These are phyloP conservation scores for Cercospora sp. DNA, from an alignment of 2,329 filamentous ascomycete species.

Conservation along the genomic window DNA sequence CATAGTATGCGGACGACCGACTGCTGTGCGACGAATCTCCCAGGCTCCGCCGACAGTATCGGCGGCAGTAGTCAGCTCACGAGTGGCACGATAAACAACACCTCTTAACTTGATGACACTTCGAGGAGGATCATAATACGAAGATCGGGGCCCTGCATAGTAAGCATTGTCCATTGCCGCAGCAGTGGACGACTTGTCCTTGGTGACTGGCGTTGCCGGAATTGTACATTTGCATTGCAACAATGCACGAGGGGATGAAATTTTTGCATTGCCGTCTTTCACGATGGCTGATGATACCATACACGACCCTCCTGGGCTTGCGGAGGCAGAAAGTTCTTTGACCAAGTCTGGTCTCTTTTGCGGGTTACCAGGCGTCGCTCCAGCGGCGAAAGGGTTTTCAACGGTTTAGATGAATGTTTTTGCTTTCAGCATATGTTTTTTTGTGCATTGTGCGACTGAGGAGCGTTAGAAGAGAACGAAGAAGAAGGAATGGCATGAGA, in stretches of 20 bases:
- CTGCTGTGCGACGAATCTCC: constrained; percentile 8
- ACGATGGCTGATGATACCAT: constrained; percentile 29
- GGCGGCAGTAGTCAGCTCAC: constrained; percentile 6
- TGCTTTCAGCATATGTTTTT: constrained; percentile 22
- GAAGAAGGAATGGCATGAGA: not conserved
- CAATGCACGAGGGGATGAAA: constrained; percentile 24
- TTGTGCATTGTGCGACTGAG: not conserved
- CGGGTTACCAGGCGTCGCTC: constrained; percentile 8
- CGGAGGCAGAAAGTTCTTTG: constrained; percentile 24
- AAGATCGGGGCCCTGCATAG: constrained; percentile 21
- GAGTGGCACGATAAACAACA: constrained; percentile 10
- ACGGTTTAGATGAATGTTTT: constrained; percentile 7
- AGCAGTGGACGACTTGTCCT: not conserved
- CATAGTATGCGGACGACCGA: constrained; percentile 15
- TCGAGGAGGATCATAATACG: constrained; percentile 18
- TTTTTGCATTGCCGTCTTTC: constrained; percentile 21
- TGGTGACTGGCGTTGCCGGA: constrained; percentile 13
- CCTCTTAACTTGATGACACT: constrained; percentile 9
- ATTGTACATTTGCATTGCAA: constrained; percentile 26
- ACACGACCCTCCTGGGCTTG: constrained; percentile 18
- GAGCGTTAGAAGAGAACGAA: not conserved
- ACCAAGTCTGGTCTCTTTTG: constrained; percentile 9
- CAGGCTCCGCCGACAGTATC: constrained; percentile 5
- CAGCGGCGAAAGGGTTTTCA: constrained; percentile 4
- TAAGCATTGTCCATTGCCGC: constrained; percentile 6